These are phyloP conservation scores for Termitomyces titanicus DNA, from an alignment of 768 basidiomycete species.

Conservation along the genomic window DNA sequence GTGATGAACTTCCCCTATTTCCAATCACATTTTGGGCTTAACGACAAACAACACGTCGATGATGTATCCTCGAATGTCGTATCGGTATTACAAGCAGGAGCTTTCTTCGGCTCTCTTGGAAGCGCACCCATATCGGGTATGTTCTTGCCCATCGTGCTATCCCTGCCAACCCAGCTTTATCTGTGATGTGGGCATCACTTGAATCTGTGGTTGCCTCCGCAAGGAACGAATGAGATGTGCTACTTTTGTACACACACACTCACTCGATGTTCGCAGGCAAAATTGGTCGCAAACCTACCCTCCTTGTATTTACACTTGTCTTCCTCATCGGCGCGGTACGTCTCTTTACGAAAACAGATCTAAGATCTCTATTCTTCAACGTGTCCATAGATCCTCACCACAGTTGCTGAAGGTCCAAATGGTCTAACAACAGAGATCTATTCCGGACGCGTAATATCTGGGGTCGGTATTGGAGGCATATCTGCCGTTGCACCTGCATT, in stretches of 20 bases:
- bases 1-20: constrained; percentile 42
- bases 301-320: too few species aligned
- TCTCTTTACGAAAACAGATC: background rate
- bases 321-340: constrained; percentile 70
- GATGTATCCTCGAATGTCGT: too few species aligned
- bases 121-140: constrained; percentile 68
- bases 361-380: background rate
- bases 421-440: constrained; percentile 76
- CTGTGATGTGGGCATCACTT: background rate
- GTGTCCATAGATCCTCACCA: constrained; percentile 59
- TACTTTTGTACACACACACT: background rate
- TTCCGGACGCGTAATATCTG: constrained; percentile 77
- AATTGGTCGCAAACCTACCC: constrained; percentile 64
- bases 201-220: background rate
- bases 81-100: too few species aligned
- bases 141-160: too few species aligned
- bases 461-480: too few species aligned
- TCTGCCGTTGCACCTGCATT: too few species aligned
- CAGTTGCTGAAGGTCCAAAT: constrained; percentile 53
- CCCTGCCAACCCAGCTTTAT: background rate
- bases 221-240: background rate
- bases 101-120: too few species aligned
- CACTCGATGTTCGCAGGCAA: constrained; percentile 32
- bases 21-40: constrained; percentile 55
- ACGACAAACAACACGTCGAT: constrained; percentile 33